These are phyloP conservation scores for Pseudogymnoascus sp. DNA, from an alignment of 2,329 filamentous ascomycete genomes.

Conservation along the genomic window DNA sequence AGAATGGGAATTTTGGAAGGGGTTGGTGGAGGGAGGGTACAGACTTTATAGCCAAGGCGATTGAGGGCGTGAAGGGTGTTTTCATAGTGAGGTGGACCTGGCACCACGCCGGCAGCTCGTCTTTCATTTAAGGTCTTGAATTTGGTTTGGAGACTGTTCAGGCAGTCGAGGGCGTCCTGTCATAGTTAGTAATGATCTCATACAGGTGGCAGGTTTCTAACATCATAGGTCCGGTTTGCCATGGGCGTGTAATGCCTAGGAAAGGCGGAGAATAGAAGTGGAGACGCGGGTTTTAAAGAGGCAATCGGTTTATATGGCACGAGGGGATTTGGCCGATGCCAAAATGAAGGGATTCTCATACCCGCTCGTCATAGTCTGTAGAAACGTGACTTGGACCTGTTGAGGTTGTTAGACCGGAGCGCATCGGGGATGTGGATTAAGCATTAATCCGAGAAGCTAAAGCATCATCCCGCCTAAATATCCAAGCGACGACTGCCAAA, in stretches of 20 bases:
- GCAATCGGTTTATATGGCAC: neutral
- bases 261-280: neutral
- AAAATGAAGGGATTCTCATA: conserved; percentile 2
- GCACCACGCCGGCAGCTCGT: conserved; percentile 56
- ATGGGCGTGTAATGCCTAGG: neutral
- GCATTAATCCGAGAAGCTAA: neutral
- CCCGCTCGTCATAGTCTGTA: neutral
- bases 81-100: conserved; percentile 3
- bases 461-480: neutral
- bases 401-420: neutral
- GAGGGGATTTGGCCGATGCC: neutral
- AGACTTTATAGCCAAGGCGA: neutral
- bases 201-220: neutral
- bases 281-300: neutral
- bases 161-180: conserved; percentile 73
- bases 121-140: conserved; percentile 73
- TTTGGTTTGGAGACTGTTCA: conserved; percentile 89
- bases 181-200: neutral
- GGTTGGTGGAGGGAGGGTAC: neutral
- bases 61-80: neutral
- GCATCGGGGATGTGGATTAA: neutral
- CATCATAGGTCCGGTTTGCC: conserved; percentile 2
- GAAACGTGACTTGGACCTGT: neutral
- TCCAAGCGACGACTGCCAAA: neutral
- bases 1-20: neutral